These are phyloP conservation scores for Rhodocollybia butyracea DNA, from an alignment of 768 basidiomycete species.

Conservation along the genomic window DNA sequence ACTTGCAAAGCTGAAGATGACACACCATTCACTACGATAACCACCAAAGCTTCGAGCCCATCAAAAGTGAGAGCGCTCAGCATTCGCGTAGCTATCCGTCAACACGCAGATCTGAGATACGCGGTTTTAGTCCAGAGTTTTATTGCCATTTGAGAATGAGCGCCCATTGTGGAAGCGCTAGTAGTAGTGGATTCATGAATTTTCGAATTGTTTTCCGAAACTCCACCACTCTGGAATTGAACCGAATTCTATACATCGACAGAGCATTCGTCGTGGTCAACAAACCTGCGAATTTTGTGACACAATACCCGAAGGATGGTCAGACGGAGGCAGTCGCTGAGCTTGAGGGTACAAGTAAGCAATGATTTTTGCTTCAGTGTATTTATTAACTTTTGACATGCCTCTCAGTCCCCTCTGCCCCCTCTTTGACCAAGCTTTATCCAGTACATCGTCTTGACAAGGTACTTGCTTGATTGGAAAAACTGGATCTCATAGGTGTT, in stretches of 20 bases:
- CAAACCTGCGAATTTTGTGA: slow-evolving; percentile 57
- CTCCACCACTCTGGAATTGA: neutral
- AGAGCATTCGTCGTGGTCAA: slow-evolving; percentile 51
- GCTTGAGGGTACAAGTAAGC: neutral
- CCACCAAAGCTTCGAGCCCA: no score
- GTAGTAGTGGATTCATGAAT: neutral
- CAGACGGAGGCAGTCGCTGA: slow-evolving; percentile 6
- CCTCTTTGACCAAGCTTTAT: slow-evolving; percentile 37
- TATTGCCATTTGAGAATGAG: no score
- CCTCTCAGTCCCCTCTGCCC: slow-evolving; percentile 8
- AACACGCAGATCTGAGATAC: no score
- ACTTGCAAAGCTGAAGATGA: no score
- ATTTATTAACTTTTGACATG: no score
- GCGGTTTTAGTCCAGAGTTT: no score
- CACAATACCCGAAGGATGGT: slow-evolving; percentile 36
- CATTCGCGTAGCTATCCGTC: no score
- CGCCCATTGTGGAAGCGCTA: neutral
- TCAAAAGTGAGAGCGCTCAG: no score
- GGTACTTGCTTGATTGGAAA: slow-evolving; percentile 28
- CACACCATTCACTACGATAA: no score
- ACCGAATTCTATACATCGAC: slow-evolving; percentile 46
- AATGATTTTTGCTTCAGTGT: no score
- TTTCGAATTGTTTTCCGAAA: slow-evolving; percentile 5
- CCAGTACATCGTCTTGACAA: slow-evolving; percentile 69
- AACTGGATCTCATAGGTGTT: neutral